Base-by-base conservation (phyloP, 495 filamentous ascomycete genomes). In the Tuber aestivum region DNA sequence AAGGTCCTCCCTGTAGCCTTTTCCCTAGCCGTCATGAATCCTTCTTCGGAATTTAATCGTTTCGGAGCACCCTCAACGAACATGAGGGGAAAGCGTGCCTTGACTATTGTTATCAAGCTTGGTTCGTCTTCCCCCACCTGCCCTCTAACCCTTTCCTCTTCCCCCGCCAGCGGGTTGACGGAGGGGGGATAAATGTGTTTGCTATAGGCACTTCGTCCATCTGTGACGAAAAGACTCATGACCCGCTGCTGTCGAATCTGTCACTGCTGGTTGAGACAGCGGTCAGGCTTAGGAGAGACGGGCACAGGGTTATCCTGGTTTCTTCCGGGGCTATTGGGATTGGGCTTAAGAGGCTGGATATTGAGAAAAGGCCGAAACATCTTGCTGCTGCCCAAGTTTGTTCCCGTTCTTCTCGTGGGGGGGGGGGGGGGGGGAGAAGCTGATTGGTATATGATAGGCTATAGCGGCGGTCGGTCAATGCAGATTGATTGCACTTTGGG, bases 241-340 rank as follows among this genome's bases (percentile, higher is more conserved):
- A 97, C 77, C 96, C 96, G n/a, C 89, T 97, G 42, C 87, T 98
- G 35, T 96, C 94, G 14, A 97, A 93, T 74, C 85, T 99, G 72
- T 92, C 91, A 72, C 85, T 92, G 71, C 97, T 99, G 78, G 95
- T 97, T 48, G 94, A 98, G 84, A 97, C 96, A 8, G 94, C 92
- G 5, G 91, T 94, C 20, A 90, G 88, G 76, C 87, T 99, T 71
- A 90, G 88, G 77, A 92, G 93, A 83, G 92, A 97, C 90, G 96
- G 96, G 21, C 94, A 98, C 82, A 91, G 90, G 80, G 96, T 99
- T 41, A 90, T 98, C 77, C 89, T 99, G 79, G 96, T 98, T 72
- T 98, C 95, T 14, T 98, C 95, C 0, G 95, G 95, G 70, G 95
- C 95, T 82, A 97, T 99, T 83, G 95, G 94, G 48, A 92, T 98